Evolutionary conservation across 2,329 filamentous ascomycete species (phyloP).

Genomic region (Madurella fahalii): DNA sequence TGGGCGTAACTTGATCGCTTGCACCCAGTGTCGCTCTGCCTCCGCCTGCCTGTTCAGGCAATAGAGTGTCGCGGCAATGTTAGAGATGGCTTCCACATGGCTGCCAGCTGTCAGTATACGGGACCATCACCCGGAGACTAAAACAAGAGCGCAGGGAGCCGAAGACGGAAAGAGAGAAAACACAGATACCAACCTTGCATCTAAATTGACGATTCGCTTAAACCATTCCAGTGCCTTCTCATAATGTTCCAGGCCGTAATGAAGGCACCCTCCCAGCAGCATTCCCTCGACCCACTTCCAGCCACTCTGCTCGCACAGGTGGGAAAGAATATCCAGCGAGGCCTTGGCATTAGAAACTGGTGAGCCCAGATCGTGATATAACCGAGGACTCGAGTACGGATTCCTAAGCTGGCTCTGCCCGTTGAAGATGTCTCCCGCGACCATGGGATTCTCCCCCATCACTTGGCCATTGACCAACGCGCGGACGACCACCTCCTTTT

Average conservation of each 20-base stretch:
- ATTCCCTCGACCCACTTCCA: conserved; percentile 95
- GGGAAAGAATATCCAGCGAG: conserved; percentile 68
- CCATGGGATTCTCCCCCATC: not conserved
- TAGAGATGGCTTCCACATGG: conserved; percentile 90
- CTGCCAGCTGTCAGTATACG: conserved; percentile 39
- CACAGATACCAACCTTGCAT: conserved; percentile 47
- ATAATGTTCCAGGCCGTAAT: conserved; percentile 85
- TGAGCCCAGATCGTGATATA: conserved; percentile 30
- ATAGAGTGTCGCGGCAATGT: conserved; percentile 83
- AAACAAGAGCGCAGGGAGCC: not conserved
- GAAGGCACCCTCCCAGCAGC: conserved; percentile 82
- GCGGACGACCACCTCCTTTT: conserved; percentile 21
- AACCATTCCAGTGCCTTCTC: conserved; percentile 74
- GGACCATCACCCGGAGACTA: not conserved
- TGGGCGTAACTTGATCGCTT: conserved; percentile 76
- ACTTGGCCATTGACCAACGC: conserved; percentile 16
- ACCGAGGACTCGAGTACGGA: conserved; percentile 15
- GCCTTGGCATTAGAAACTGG: conserved; percentile 56
- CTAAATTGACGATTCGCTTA: conserved; percentile 54
- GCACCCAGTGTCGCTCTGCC: conserved; percentile 80
- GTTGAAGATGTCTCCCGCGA: conserved; percentile 17
- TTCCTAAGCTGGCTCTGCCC: conserved; percentile 12
- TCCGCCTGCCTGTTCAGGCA: conserved; percentile 78
- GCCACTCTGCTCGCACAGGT: conserved; percentile 70
- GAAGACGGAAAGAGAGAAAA: not conserved